Evolutionary conservation across 768 basidiomycete species (phyloP).

Genomic region (Austroboletus eburneus): DNA sequence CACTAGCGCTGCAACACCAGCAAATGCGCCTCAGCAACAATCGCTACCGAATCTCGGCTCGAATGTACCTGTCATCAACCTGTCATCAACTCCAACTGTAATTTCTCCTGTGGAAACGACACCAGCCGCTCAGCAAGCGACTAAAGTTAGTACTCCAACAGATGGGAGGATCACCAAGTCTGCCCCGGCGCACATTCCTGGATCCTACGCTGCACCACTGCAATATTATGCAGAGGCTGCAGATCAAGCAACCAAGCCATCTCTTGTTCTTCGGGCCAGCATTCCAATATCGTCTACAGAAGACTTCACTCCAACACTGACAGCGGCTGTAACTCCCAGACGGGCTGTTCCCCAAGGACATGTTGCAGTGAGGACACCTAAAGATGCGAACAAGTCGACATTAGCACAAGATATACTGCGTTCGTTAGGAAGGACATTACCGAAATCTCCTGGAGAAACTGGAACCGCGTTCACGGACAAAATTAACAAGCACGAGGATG

Average conservation of each 20-base stretch:
- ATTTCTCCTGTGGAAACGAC: not conserved
- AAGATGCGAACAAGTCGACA: conserved; percentile 44
- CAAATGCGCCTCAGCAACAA: conserved; percentile 1
- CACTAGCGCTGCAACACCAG: not conserved
- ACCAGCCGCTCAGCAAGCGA: not conserved
- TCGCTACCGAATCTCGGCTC: not conserved
- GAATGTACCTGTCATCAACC: not conserved
- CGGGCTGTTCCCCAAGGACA: not conserved
- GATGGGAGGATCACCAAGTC: not conserved
- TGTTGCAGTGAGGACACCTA: conserved; percentile 23
- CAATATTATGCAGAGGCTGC: conserved; percentile 25
- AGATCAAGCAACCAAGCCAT: conserved; percentile 12
- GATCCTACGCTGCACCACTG: conserved; percentile 11
- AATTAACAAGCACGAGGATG: not conserved
- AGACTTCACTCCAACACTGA: not conserved
- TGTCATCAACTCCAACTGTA: not conserved
- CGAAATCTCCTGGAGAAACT: conserved; percentile 7
- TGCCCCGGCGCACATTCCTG: not conserved
- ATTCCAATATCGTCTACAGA: not conserved
- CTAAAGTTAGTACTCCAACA: not conserved
- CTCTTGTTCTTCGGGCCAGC: conserved; percentile 2
- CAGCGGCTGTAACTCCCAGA: conserved; percentile 7
- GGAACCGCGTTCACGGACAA: not conserved
- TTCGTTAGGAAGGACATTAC: conserved; percentile 38
- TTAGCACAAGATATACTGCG: conserved; percentile 56